These are phyloP conservation scores for Fagus crenata DNA, from an alignment of 306 rosid species.

Conservation along the genomic window DNA sequence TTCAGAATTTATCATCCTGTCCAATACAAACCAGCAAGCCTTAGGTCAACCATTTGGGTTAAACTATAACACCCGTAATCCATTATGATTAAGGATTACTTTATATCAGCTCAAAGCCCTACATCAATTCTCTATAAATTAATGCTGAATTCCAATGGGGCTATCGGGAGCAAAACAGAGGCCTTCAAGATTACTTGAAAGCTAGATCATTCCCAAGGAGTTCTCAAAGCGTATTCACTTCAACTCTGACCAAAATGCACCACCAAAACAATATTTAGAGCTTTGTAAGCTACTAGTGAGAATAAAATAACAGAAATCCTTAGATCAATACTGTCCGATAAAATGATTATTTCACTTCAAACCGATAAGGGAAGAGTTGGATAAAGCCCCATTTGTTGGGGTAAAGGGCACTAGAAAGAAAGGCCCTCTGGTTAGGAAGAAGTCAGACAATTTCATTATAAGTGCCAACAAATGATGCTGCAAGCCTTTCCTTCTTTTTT, in stretches of 20 bases:
- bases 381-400: background rate
- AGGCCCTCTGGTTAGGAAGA: background rate
- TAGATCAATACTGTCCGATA: background rate
- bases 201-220: background rate
- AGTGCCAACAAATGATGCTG: background rate
- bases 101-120: background rate
- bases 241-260: background rate
- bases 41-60: background rate
- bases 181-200: background rate
- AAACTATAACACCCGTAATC: background rate
- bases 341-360: background rate
- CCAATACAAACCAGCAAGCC: constrained; percentile 1
- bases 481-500: background rate
- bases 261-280: background rate
- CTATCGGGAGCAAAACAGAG: background rate
- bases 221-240: background rate
- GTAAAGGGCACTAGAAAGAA: background rate
- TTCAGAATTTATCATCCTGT: background rate
- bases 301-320: background rate
- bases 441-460: background rate
- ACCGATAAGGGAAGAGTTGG: background rate
- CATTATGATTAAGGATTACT: background rate
- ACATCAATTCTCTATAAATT: background rate
- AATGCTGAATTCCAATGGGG: background rate
- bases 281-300: background rate